phyloP scores from a whole-genome alignment of 192 early-diverging fungal species.

The Globomyces pollinis-pini region DNA sequence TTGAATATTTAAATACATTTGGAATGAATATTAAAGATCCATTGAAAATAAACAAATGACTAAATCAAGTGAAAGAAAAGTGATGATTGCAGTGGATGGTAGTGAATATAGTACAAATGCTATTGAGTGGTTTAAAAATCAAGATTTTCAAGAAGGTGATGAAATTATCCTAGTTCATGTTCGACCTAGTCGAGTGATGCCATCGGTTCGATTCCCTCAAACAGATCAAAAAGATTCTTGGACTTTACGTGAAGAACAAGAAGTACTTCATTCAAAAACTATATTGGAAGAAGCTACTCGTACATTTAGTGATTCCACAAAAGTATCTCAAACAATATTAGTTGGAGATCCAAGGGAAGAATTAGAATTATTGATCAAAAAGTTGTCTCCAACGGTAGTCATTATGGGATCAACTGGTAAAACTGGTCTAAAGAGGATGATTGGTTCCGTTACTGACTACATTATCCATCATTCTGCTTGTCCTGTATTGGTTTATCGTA shows the following conservation, averaged over 20 bases:
- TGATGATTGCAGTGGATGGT: neutral
- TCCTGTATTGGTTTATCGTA: too few species aligned
- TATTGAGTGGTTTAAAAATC: neutral
- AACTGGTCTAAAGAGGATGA: conserved; percentile 17
- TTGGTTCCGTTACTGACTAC: conserved; percentile 40
- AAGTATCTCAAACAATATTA: too few species aligned
- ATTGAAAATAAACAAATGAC: neutral
- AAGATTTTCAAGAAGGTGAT: neutral
- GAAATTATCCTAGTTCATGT: neutral
- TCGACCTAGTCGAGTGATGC: neutral
- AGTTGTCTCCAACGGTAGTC: conserved; percentile 14
- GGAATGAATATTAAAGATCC: too few species aligned
- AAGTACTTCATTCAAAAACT: too few species aligned
- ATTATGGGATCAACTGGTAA: conserved; percentile 18
- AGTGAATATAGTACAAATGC: neutral
- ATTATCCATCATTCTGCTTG: conserved; percentile 25
- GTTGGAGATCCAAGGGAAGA: conserved; percentile 42
- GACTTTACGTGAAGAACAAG: too few species aligned
- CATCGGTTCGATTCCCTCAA: neutral
- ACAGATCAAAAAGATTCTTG: too few species aligned
- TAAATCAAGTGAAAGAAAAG: conserved; percentile 1
- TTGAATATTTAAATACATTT: too few species aligned
- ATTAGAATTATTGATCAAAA: conserved; percentile 23
- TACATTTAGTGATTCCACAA: too few species aligned
- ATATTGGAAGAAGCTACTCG: too few species aligned